These are phyloP conservation scores for Saccharum officinarum DNA, from an alignment of 176 grass and related monocot genomes.

Conservation along the genomic window DNA sequence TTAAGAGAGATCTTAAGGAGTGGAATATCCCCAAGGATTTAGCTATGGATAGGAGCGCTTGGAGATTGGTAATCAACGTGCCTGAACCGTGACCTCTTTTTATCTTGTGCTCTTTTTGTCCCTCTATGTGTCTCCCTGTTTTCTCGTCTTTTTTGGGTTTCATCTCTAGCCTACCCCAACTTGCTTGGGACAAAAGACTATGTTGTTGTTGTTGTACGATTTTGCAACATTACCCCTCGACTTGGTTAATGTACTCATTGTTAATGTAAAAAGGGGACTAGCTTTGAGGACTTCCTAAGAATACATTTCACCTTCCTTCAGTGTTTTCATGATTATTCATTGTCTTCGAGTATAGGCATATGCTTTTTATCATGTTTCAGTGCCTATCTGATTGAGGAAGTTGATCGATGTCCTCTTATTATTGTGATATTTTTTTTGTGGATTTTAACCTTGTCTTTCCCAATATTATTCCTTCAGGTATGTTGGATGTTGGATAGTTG, in stretches of 20 bases:
- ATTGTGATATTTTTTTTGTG: not conserved
- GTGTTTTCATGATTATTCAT: not conserved
- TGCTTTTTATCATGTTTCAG: not conserved
- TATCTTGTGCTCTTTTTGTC: no score
- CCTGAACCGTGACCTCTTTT: no score
- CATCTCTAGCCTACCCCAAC: no score
- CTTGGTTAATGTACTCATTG: not conserved
- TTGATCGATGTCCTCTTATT: not conserved
- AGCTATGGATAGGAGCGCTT: no score
- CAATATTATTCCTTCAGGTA: conserved; percentile 51
- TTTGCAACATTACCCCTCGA: not conserved
- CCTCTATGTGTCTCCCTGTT: no score
- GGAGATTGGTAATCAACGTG: no score
- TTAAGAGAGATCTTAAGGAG: no score
- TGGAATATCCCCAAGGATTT: no score
- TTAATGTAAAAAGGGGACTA: not conserved
- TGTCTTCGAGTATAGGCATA: not conserved
- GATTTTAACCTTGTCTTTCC: not conserved
- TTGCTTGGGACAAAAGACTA: no score
- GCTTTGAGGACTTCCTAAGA: not conserved
- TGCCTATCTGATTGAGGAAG: not conserved
- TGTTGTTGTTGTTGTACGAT: no score
- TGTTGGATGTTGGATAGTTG: conserved; percentile 50
- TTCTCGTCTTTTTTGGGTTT: no score
- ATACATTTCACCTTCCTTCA: not conserved